phyloP scores from a whole-genome alignment of 1,284 basidiomycete genomes.

The Apiotrichum veenhuisii region DNA sequence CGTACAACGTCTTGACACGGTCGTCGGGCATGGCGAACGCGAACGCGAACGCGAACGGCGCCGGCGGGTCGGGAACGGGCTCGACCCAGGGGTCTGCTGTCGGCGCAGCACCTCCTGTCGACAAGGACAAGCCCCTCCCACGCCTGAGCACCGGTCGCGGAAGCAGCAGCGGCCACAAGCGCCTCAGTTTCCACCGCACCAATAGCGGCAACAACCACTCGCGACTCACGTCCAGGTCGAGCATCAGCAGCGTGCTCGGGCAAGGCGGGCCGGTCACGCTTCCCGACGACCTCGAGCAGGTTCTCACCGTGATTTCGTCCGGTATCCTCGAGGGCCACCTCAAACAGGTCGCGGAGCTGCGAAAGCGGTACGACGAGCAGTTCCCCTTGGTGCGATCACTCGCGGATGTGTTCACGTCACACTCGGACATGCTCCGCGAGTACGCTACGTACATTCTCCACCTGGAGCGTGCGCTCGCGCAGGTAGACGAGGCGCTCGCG shows the following conservation, averaged over 20 bases:
- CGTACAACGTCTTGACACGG: slow-evolving; percentile 36
- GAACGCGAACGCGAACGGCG: neutral
- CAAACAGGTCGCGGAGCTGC: slow-evolving; percentile 71
- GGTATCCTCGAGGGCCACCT: slow-evolving; percentile 83
- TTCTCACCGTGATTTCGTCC: slow-evolving; percentile 75
- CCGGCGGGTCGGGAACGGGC: neutral
- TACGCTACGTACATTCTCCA: slow-evolving; percentile 90
- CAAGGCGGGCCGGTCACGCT: slow-evolving; percentile 52
- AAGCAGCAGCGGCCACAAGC: neutral
- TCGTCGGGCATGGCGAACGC: neutral
- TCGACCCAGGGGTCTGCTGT: neutral
- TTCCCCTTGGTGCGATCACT: slow-evolving; percentile 85
- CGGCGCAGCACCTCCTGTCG: neutral
- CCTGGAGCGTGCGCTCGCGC: slow-evolving; percentile 79
- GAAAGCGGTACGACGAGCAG: slow-evolving; percentile 85
- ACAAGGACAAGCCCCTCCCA: neutral
- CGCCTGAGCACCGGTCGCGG: neutral
- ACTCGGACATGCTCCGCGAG: slow-evolving; percentile 87
- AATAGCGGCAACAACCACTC: slow-evolving; percentile 8
- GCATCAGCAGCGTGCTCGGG: slow-evolving; percentile 7
- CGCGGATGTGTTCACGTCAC: slow-evolving; percentile 83
- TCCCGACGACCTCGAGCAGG: slow-evolving; percentile 78
- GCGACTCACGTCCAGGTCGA: slow-evolving; percentile 21
- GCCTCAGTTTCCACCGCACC: neutral
- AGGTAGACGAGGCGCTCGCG: slow-evolving; percentile 71